Evolutionary conservation across 306 rosid genomes (phyloP), one percentile per base, ranked within the genome.

Genomic region (Vigna angularis): DNA sequence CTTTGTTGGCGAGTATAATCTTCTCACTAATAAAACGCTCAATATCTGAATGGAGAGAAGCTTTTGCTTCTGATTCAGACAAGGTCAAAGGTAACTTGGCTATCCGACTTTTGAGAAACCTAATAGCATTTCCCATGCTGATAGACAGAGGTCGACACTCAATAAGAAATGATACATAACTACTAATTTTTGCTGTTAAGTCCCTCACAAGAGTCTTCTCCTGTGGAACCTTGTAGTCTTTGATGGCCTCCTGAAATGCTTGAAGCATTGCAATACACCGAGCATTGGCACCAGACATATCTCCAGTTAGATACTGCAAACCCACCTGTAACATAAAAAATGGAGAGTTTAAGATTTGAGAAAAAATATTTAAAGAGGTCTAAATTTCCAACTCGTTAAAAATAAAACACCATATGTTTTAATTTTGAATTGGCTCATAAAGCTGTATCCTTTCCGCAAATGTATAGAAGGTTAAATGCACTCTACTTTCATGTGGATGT

Each of bases 61-160:
- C 50, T 85, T 85, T 88, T 22, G 91, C 87, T 85, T 88, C 91
- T 42, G 86, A 79, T 66, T 88, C 91, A 2, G 87, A 85, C 59
- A 85, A n/a, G 51, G 86, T 22, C 85, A 85, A 72, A 67, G 87
- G 89, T 64, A 88, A 73, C 81, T 83, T 83, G 50, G 91, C 83
- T 78, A 88, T 78, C 57, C 70, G 89, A 75, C 87, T 88, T 69
- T 88, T 88, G 20, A 88, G 83, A 81, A 85, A 88, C 68, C 91
- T 83, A 78, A 88, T 85, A 32, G 91, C 89, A 85, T 88, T 88
- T 55, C 91, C 91, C 91, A 88, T 88, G 78, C 89, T 88, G 85
- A 88, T 83, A 78, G 91, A 88, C 66, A 88, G 86, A 77, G 91
- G 91, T 63, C 91, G 79, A 30, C 91, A 88, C 74, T 85, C 85